phyloP scores from a whole-genome alignment of 345 rosid genomes.

The Citrus mangshanensis region DNA sequence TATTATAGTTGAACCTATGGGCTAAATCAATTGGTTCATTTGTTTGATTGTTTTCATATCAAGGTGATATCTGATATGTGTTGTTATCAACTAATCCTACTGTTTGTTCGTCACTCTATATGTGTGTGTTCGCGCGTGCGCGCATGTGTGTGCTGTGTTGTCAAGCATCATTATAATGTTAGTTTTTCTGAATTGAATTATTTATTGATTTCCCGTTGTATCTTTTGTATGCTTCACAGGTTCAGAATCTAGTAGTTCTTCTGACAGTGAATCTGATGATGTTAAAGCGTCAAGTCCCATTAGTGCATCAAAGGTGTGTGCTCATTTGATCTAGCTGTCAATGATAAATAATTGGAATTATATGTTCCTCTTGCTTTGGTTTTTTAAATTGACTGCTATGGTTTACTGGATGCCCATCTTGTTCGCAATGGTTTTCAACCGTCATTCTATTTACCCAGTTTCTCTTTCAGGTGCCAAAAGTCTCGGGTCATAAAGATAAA shows the following conservation, averaged over 20 bases:
- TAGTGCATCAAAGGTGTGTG: constrained; percentile 42
- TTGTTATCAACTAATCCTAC: background rate
- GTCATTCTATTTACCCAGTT: background rate
- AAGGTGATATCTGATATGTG: background rate
- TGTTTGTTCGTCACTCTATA: background rate
- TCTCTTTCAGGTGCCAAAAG: constrained; percentile 41
- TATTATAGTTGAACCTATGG: background rate
- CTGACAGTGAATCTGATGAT: constrained; percentile 52
- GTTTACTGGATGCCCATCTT: background rate
- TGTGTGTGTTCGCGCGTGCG: no score
- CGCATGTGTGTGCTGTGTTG: no score
- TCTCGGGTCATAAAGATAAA: constrained; percentile 38
- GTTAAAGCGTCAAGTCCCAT: constrained; percentile 41
- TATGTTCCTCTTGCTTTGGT: background rate
- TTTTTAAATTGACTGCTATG: background rate
- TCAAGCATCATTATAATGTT: background rate
- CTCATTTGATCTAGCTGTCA: background rate
- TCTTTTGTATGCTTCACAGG: constrained; percentile 31
- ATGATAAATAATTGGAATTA: background rate
- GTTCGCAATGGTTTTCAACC: background rate
- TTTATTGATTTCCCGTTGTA: background rate
- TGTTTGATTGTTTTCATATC: background rate
- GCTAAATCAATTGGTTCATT: background rate
- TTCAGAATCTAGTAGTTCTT: constrained; percentile 55
- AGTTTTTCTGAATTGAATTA: background rate